phyloP scores from a whole-genome alignment of 2,329 filamentous ascomycete genomes.

The Pseudohalonectria lignicola region DNA sequence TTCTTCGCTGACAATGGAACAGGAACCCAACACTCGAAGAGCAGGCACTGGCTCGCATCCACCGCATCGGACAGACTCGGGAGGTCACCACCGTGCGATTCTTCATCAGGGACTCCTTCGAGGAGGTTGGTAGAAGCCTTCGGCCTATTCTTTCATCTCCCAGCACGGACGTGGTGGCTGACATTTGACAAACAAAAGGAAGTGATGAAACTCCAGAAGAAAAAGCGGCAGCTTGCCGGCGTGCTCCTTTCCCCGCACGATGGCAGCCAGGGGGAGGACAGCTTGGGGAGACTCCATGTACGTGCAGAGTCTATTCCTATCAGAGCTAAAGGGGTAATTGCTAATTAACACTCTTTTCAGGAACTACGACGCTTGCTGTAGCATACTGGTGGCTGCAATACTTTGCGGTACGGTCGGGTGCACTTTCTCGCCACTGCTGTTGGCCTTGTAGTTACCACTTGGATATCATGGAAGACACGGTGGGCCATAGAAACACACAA shows the following conservation, averaged over 20 bases:
- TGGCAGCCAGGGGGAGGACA: neutral
- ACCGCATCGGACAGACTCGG: slow-evolving; percentile 14
- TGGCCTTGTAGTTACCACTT: too few species aligned
- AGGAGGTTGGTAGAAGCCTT: slow-evolving; percentile 16
- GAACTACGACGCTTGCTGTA: too few species aligned
- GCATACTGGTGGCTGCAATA: too few species aligned
- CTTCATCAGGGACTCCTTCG: slow-evolving; percentile 14
- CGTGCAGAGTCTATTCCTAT: too few species aligned
- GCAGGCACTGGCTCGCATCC: slow-evolving; percentile 16
- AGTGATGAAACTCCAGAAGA: slow-evolving; percentile 7
- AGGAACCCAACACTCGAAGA: slow-evolving; percentile 20
- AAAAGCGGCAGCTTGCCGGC: slow-evolving; percentile 8
- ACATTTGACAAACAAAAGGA: too few species aligned
- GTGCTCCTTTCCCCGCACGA: slow-evolving; percentile 6
- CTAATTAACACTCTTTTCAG: too few species aligned
- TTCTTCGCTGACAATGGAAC: neutral
- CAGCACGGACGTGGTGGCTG: too few species aligned
- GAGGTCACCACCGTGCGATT: slow-evolving; percentile 17
- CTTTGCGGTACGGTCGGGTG: too few species aligned
- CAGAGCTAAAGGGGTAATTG: too few species aligned
- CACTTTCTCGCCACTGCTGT: too few species aligned
- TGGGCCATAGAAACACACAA: too few species aligned
- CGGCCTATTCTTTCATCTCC: neutral
- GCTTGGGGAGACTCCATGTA: neutral
- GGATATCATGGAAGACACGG: too few species aligned